These are phyloP conservation scores for Colletotrichum sidae DNA, from an alignment of 2,329 filamentous ascomycete genomes.

Conservation along the genomic window DNA sequence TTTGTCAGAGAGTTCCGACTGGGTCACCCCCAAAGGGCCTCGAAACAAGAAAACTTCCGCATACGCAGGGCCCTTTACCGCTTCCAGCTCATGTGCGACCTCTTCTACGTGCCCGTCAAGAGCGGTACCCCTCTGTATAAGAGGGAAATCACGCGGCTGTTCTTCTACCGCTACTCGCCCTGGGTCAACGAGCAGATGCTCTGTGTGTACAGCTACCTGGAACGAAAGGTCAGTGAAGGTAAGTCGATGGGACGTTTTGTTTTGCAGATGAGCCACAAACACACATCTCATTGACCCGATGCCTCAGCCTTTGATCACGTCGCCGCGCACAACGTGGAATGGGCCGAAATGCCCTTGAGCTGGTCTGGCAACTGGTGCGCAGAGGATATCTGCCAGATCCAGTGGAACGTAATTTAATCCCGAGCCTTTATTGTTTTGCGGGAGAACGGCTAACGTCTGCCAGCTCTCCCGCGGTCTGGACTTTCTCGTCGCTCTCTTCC, in stretches of 20 bases:
- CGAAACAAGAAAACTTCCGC: constrained; percentile 5
- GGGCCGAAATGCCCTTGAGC: background rate
- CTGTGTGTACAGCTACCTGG: constrained; percentile 2
- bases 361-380: background rate
- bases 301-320: constrained; percentile 6
- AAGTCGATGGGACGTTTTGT: background rate
- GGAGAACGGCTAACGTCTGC: background rate
- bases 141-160: background rate
- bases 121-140: background rate
- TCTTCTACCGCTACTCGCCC: constrained; percentile 12
- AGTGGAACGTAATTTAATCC: background rate
- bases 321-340: constrained; percentile 18
- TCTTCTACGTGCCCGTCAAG: constrained; percentile 1
- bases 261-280: background rate
- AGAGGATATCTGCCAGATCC: background rate
- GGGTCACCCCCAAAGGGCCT: background rate
- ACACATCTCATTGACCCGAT: background rate
- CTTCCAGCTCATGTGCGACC: constrained; percentile 15
- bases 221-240: constrained; percentile 3
- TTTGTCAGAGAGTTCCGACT: constrained; percentile 1
- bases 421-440: background rate
- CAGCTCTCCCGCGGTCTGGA: background rate
- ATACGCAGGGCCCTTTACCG: constrained; percentile 4
- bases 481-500: background rate
- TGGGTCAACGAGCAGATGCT: constrained; percentile 19